These are phyloP conservation scores for Didymella segeticola DNA, from an alignment of 2,329 filamentous ascomycete species.

Conservation along the genomic window DNA sequence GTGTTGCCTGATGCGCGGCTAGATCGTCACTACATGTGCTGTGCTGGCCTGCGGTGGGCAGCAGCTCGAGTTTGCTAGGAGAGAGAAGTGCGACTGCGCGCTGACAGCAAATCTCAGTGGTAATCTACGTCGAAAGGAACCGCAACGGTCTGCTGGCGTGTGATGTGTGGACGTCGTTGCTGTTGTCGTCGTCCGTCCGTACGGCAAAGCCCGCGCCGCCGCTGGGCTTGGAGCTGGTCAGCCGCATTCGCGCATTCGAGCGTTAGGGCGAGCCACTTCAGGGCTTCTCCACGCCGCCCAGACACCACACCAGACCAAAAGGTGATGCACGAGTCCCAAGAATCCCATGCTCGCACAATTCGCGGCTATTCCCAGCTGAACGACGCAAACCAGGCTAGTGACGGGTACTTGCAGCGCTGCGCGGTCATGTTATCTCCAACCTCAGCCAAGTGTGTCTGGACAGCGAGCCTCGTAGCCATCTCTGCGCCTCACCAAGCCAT, in stretches of 20 bases:
- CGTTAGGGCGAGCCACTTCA: no score
- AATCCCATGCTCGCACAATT: conserved; percentile 9
- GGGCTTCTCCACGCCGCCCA: conserved; percentile 10
- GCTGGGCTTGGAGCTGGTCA: background rate
- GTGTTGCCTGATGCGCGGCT: conserved; percentile 13
- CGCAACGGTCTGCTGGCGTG: background rate
- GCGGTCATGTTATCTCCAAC: conserved; percentile 14
- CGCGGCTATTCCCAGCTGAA: background rate
- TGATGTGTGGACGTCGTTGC: background rate
- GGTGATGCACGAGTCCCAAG: conserved; percentile 1
- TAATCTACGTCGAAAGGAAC: background rate
- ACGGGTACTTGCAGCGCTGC: conserved; percentile 14
- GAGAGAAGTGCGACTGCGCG: background rate
- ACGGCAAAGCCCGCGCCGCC: background rate
- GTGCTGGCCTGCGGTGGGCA: background rate
- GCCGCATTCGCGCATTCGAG: no score
- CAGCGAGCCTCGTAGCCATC: background rate
- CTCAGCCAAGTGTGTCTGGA: background rate
- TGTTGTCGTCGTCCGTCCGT: background rate
- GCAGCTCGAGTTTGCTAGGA: background rate
- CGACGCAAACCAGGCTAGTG: conserved; percentile 7
- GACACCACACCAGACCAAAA: conserved; percentile 4
- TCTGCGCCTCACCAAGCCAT: background rate
- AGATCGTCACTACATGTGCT: conserved; percentile 1
- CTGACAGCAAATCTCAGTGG: background rate